Evolutionary conservation across 176 grass and related monocot species (phyloP).

Genomic region (Zoysia japonica): DNA sequence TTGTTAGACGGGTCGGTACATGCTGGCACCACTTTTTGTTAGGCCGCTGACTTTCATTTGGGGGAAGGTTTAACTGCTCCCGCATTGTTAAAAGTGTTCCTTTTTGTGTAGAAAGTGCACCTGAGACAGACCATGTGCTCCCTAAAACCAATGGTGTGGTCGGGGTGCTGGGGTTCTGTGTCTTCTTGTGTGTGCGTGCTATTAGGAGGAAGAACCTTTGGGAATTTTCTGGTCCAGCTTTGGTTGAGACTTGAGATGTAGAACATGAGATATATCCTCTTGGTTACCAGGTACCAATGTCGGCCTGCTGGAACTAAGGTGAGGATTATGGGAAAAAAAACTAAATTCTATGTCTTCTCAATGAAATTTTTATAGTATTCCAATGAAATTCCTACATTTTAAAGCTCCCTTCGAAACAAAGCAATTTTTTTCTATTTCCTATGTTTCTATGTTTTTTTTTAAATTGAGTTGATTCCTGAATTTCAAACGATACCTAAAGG

Average conservation of each 20-base stretch:
- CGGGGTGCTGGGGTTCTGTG: background rate
- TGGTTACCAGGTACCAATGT: background rate
- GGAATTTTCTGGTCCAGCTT: background rate
- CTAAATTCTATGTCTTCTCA: too few species aligned
- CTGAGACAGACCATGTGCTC: conserved; percentile 18
- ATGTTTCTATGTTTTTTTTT: too few species aligned
- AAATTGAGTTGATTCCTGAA: too few species aligned
- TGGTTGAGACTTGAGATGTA: background rate
- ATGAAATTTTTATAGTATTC: too few species aligned
- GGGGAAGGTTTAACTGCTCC: conserved; percentile 26
- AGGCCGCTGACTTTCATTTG: background rate
- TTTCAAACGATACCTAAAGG: too few species aligned
- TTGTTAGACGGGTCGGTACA: background rate
- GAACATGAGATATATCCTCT: background rate
- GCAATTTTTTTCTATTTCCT: too few species aligned
- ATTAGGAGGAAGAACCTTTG: conserved; percentile 20
- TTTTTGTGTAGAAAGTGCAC: background rate
- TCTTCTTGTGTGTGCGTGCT: conserved; percentile 4
- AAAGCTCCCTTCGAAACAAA: too few species aligned
- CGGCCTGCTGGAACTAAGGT: background rate
- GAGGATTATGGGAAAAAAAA: too few species aligned
- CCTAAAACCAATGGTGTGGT: conserved; percentile 13
- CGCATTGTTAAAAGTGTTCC: background rate
- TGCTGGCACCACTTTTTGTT: background rate
- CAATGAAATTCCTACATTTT: too few species aligned